Conservation (phyloP, 2,329 filamentous ascomycete species). For the Corniculantispora saksenae region DNA sequence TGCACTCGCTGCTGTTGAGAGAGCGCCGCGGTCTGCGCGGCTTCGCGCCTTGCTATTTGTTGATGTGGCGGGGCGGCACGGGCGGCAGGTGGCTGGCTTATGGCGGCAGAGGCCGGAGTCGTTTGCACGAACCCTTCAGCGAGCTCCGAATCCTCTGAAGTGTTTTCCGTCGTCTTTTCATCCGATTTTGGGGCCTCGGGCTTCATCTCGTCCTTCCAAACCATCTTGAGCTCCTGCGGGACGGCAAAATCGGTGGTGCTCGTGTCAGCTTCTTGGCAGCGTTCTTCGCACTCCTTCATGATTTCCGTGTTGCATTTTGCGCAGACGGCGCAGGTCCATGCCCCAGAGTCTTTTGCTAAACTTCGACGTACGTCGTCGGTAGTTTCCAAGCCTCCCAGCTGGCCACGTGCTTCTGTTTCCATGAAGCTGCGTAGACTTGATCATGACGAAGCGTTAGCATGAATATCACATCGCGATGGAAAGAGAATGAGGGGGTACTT, state of each 20-base stretch:
- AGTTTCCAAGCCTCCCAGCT: slow-evolving; percentile 86
- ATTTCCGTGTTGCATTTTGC: slow-evolving; percentile 72
- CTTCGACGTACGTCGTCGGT: slow-evolving; percentile 64
- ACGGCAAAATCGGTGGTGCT: slow-evolving; percentile 48
- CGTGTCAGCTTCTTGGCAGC: slow-evolving; percentile 37
- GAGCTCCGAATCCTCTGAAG: slow-evolving; percentile 40
- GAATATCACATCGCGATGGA: not conserved
- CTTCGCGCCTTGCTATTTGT: not conserved
- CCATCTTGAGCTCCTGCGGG: slow-evolving; percentile 62
- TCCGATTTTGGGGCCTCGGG: slow-evolving; percentile 24
- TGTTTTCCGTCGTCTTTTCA: slow-evolving; percentile 40
- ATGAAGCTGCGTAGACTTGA: slow-evolving; percentile 77
- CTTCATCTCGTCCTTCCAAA: slow-evolving; percentile 72
- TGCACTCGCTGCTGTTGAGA: slow-evolving; percentile 19
- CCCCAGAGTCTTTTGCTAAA: slow-evolving; percentile 66
- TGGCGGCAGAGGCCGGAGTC: slow-evolving; percentile 28
- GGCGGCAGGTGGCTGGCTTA: not conserved
- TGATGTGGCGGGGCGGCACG: not conserved
- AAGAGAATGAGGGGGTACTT: not conserved
- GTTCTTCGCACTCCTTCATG: slow-evolving; percentile 67
- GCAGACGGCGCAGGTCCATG: slow-evolving; percentile 72
- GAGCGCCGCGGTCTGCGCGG: slow-evolving; percentile 23
- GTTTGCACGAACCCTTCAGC: slow-evolving; percentile 62
- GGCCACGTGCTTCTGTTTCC: slow-evolving; percentile 84
- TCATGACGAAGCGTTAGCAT: not conserved